Evolutionary conservation across 495 filamentous ascomycete species (phyloP), one percentile per base, ranked within the genome.

Genomic region (Lasiosphaeria miniovina): DNA sequence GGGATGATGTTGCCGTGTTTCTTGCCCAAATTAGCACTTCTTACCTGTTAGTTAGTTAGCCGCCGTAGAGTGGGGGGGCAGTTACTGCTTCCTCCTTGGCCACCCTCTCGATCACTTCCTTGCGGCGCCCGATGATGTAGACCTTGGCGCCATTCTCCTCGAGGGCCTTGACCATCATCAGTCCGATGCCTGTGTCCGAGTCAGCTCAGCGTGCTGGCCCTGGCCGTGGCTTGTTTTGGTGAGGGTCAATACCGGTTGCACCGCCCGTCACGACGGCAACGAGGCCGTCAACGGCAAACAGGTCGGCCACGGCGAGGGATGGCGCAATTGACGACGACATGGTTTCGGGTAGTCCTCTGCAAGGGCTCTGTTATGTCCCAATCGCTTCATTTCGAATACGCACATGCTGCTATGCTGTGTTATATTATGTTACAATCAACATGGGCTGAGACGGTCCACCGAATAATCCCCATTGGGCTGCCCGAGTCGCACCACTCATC

Each of bases 121-220:
- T 63, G 11, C 84, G 77, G 11, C 86, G 73, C 24, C 84, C 85
- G 36, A 87, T 59, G 60, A 89, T 85, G 74, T 86, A 89, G 38
- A 89, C 80, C 69, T 82, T 86, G 10, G 69, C 62, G 6, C 86
- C 86, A 61, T 84, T 84, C 24, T 62, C 60, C 1, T 73, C 84
- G 7, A 89, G 75, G 5, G 82, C 84, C 59, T 75, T 75, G 5
- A 85, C 75, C 77, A 87, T 87, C 66, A 77, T 77, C 1, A 78
- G 61, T 4, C 85, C 85, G 57, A 87, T 82, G 4, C 84, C 84
- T 85, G 41, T 24, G 24, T 2, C 1, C 3, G 6, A 43, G 54
- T 10, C 33, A 11, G 43, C 5, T 46, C 11, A 46, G 4, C 43
- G 12, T 8, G 15, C 43, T 14, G 11, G 41, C 12, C 4, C n/a